A percentile compares a stretch with the other conserved stretches of the same genome.
Evolutionary conservation across 305 asterid species (phyloP).

Genomic region (Solanum hybrid): DNA sequence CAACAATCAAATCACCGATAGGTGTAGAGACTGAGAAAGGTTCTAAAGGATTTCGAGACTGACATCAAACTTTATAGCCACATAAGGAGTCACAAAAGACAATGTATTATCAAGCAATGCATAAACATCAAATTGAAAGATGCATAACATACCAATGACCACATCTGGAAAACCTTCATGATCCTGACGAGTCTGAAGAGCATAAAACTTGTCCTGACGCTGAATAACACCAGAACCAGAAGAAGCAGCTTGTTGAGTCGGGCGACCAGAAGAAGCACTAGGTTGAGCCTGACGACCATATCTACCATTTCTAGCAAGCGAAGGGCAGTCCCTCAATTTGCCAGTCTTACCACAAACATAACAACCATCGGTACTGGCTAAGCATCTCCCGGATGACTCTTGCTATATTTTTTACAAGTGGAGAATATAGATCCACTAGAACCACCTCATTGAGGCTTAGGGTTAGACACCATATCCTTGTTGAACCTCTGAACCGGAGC

Average conservation of each 20-base stretch:
- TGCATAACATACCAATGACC: not conserved
- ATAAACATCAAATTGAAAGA: not conserved
- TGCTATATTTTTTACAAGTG: not conserved
- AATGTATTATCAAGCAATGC: not conserved
- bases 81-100: not conserved
- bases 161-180: not conserved
- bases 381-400: not conserved
- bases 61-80: not conserved
- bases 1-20: not conserved
- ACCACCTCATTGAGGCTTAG: not conserved
- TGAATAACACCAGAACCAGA: not conserved
- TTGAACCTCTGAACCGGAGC: not conserved
- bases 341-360: not conserved
- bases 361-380: not conserved
- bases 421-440: not conserved
- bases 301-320: no score
- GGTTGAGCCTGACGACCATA: not conserved
- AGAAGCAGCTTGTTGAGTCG: not conserved
- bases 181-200: not conserved
- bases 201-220: not conserved
- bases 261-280: not conserved
- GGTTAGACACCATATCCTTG: not conserved
- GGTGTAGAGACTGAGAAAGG: not conserved
- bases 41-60: not conserved
- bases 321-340: not conserved